Evolutionary conservation across 1,284 basidiomycete species (phyloP), one percentile per base, ranked within the genome.

Genomic region (Trichosporon faecale): DNA sequence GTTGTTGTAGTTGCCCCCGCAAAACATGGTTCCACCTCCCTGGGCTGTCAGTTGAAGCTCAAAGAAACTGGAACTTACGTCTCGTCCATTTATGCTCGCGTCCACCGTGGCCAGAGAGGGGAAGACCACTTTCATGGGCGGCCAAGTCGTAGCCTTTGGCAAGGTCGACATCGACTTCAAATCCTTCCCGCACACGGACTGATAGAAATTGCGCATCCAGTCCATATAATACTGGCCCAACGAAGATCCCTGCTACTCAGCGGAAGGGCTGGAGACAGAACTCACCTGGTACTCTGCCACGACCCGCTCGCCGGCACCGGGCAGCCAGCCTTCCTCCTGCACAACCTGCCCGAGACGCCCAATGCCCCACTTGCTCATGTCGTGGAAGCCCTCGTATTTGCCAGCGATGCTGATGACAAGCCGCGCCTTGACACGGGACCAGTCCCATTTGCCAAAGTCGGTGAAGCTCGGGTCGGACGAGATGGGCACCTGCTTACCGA

Each of bases 21-120:
- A 77, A 66, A 84, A 84, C 80, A 84, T 83, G 8, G 82, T 84
- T 0, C 81, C 80, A 0, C 82, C 83, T 0, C 82, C 82, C 70
- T 77, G 40, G 1, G 25, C 4, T 3, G 61, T 68, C 67, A 74
- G 66, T 64, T 29, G 23, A 14, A 21, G 4, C 11, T 37, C 35
- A 37, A 3, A 3, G 3, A 37, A 27, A 2, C 21, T 29, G 6
- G 44, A 27, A 70, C 78, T 72, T 65, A 79, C 78, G 14, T 72
- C 70, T n/a, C 76, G 68, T 3, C 80, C 79, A 3, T 70, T 46
- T 3, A 72, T 27, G 23, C 79, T 80, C 0, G 65, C 67, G 44
- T 82, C 77, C 0, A 84, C 81, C 0, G 82, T 84, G 0, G 74
- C 75, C 27, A 82, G 66, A 1, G 76, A 71, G 0, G 83, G 83